Percentiles rank a stretch among this genome's conserved stretches.
Conservation (phyloP, 2,329 filamentous ascomycete species). For the Alternaria sp. region DNA sequence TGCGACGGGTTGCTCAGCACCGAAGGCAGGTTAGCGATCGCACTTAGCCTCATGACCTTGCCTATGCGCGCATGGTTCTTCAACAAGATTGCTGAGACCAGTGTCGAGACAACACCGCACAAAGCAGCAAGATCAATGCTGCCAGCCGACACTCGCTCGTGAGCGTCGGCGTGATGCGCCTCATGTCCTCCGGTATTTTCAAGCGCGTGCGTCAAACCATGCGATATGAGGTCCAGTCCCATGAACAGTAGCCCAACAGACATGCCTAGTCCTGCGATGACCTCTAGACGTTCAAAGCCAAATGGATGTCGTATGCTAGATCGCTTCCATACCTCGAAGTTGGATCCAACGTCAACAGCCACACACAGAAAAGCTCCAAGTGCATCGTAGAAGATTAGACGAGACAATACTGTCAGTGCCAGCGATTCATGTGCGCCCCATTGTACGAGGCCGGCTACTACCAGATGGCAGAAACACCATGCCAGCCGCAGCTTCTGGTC, state of each 20-base stretch:
- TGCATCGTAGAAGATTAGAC: slow-evolving; percentile 94
- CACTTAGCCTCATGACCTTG: slow-evolving; percentile 86
- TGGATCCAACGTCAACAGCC: slow-evolving; percentile 88
- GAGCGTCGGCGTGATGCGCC: slow-evolving; percentile 73
- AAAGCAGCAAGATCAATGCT: slow-evolving; percentile 83
- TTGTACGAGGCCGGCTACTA: slow-evolving; percentile 84
- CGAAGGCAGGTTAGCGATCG: slow-evolving; percentile 81
- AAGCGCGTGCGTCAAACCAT: slow-evolving; percentile 91
- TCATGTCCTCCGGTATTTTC: slow-evolving; percentile 76
- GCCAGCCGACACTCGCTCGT: slow-evolving; percentile 75
- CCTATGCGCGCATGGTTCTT: slow-evolving; percentile 93
- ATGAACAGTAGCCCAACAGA: slow-evolving; percentile 97
- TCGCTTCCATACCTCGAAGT: slow-evolving; percentile 97
- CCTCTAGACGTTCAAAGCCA: slow-evolving; percentile 88
- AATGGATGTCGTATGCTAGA: slow-evolving; percentile 95
- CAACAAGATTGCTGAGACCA: slow-evolving; percentile 85
- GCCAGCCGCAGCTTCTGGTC: slow-evolving; percentile 84
- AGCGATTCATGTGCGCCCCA: slow-evolving; percentile 86
- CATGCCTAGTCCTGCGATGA: slow-evolving; percentile 94
- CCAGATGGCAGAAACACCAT: slow-evolving; percentile 90
- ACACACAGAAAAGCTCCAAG: slow-evolving; percentile 92
- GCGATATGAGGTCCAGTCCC: slow-evolving; percentile 92
- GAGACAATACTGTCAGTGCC: slow-evolving; percentile 89
- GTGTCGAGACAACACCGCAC: slow-evolving; percentile 81
- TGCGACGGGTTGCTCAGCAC: slow-evolving; percentile 96